phyloP scores from a whole-genome alignment of 139 green algal species.

The Coccomyxa sp. region DNA sequence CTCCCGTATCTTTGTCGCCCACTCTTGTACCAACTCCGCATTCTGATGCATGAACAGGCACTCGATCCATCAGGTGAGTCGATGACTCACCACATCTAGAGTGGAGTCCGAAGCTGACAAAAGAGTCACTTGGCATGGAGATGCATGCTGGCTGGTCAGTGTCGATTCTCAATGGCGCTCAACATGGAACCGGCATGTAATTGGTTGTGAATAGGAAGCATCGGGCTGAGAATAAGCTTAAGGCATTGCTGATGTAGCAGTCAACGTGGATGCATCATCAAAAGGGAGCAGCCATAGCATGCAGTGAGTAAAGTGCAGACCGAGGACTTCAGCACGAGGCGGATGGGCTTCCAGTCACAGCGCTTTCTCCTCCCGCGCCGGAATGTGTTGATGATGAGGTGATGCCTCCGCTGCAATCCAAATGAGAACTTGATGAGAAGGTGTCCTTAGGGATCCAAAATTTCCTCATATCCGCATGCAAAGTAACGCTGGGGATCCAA shows the following conservation, averaged over 20 bases:
- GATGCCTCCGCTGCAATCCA: slow-evolving; percentile 22
- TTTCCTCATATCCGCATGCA: neutral
- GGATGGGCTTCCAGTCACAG: slow-evolving; percentile 30
- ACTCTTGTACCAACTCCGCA: slow-evolving; percentile 25
- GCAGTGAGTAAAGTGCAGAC: neutral
- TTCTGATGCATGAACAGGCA: slow-evolving; percentile 4
- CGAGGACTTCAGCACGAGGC: slow-evolving; percentile 24
- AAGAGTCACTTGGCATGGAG: neutral
- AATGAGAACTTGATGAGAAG: neutral
- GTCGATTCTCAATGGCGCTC: neutral
- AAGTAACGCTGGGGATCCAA: no score
- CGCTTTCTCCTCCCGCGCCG: slow-evolving; percentile 6
- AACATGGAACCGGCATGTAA: no score
- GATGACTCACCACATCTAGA: neutral
- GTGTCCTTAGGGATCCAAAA: neutral
- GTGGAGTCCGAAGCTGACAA: neutral
- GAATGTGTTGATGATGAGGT: slow-evolving; percentile 43
- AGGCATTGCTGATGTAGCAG: no score
- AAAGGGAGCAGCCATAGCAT: neutral
- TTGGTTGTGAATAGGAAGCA: neutral
- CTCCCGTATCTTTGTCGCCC: slow-evolving; percentile 29
- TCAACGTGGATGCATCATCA: neutral
- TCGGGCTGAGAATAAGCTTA: neutral
- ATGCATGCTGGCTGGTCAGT: neutral
- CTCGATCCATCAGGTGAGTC: neutral